Conservation (phyloP, 371 early-diverging fungal species). For the Coemansia sp. region DNA sequence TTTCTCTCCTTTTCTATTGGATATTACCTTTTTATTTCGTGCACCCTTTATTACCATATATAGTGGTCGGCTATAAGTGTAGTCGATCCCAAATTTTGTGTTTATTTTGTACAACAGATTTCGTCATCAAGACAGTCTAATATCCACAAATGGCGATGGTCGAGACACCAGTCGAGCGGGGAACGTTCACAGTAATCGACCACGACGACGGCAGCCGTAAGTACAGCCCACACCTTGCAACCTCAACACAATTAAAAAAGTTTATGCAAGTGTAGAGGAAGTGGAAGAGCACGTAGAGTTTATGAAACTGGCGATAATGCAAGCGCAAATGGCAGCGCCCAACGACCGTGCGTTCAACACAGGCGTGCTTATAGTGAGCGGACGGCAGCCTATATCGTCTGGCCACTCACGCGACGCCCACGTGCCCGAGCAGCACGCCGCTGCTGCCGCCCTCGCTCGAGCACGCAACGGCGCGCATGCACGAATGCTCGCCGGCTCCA, state of each 20-base stretch:
- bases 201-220: constrained; percentile 39
- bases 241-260: background rate
- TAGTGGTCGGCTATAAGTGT: too few species aligned
- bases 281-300: constrained; percentile 48
- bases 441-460: constrained; percentile 40
- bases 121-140: too few species aligned
- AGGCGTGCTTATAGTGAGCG: constrained; percentile 78
- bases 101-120: too few species aligned
- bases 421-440: constrained; percentile 29
- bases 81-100: too few species aligned
- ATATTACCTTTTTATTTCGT: too few species aligned
- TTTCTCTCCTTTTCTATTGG: too few species aligned
- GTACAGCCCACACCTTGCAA: background rate
- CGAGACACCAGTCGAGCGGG: background rate
- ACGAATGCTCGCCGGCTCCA: constrained; percentile 26
- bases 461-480: constrained; percentile 13
- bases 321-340: constrained; percentile 74
- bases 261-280: background rate
- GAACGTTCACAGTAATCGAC: constrained; percentile 28
- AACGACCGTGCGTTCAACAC: constrained; percentile 83
- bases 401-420: constrained; percentile 44
- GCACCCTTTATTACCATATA: too few species aligned
- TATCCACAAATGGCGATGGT: too few species aligned
- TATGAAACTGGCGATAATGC: constrained; percentile 73
- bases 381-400: constrained; percentile 22